Evolutionary conservation across 2,329 filamentous ascomycete genomes (phyloP), one percentile per base, ranked within the genome.

Genomic region (Alternaria dauci): DNA sequence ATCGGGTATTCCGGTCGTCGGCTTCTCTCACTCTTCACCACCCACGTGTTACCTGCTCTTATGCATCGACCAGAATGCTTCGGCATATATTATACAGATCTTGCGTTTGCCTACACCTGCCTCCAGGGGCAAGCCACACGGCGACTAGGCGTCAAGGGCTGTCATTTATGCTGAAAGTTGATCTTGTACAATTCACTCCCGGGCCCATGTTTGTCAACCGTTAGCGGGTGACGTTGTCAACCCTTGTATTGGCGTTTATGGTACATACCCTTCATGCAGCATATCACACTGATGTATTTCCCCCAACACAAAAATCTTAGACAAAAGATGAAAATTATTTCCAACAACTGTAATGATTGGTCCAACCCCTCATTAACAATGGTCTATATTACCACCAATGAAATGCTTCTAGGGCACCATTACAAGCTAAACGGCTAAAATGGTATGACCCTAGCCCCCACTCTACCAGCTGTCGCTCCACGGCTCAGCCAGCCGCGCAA

Each of bases 401-500:
- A 39, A 42, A 53, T 18, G 51, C 30, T 16, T 43, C 51, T 16
- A 16, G 39, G 28, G 7, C 14, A 28, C 26, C 28, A 34, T 34
- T 32, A 26, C 8, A 23, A 23, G 46, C 39, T 30, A 28, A 42
- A 53, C 51, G 51, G 51, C 51, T 38, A 44, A 44, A 50, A 50
- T n/a, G 20, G 18, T 11, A 25, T 18, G 28, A 20, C 23, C 23
- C 34, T 34, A 26, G 8, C n/a, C 4, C 30, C 54, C 20, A 34
- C 48, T 34, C 28, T 30, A 60, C 48, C 51, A 25, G 42, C 30
- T 25, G 30, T 59, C 47, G 20, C 42, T 23, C 20, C 20, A 23
- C 20, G 20, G 20, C 20, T 39, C 43, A 52, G 30, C 44, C 43
- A 44, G 28, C 28, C 16, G 8, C 43, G 12, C 42, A 43, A 55